Conservation (phyloP, 1,284 basidiomycete species). For the Fomitopsis palustris region DNA sequence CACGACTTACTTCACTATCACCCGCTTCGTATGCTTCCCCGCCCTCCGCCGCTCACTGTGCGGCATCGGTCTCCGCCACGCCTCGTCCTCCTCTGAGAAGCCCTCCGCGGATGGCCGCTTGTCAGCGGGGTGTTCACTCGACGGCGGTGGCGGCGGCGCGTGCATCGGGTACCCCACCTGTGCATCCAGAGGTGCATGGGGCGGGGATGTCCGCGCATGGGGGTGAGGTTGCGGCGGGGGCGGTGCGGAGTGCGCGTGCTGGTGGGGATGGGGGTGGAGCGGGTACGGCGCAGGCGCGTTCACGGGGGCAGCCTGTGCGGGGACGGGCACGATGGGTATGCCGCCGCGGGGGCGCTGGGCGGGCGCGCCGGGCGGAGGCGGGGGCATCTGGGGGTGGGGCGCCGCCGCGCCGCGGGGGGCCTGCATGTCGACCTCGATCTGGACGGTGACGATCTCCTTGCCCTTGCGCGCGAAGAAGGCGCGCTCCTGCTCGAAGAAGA, state of each 20-base stretch:
- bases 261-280: slow-evolving; percentile 50
- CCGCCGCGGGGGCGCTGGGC: background rate
- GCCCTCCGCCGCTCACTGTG: slow-evolving; percentile 66
- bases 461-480: slow-evolving; percentile 73
- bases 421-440: slow-evolving; percentile 55
- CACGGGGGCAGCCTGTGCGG: slow-evolving; percentile 10
- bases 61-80: slow-evolving; percentile 64
- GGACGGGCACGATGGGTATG: slow-evolving; percentile 18
- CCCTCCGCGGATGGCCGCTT: slow-evolving; percentile 15
- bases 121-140: background rate
- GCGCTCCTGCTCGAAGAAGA: slow-evolving; percentile 68
- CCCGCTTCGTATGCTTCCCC: slow-evolving; percentile 62
- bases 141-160: slow-evolving; percentile 1
- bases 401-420: slow-evolving; percentile 4
- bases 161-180: slow-evolving; percentile 6
- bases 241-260: slow-evolving; percentile 21
- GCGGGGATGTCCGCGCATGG: background rate
- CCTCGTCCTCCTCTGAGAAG: slow-evolving; percentile 46
- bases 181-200: background rate
- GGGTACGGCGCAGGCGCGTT: slow-evolving; percentile 40
- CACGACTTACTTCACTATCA: background rate
- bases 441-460: slow-evolving; percentile 68
- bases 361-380: background rate
- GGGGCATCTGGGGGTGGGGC: background rate
- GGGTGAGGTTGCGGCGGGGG: background rate